Evolutionary conservation across 2,329 filamentous ascomycete species (phyloP), one percentile per base, ranked within the genome.

Genomic region (Aciculosporium take): DNA sequence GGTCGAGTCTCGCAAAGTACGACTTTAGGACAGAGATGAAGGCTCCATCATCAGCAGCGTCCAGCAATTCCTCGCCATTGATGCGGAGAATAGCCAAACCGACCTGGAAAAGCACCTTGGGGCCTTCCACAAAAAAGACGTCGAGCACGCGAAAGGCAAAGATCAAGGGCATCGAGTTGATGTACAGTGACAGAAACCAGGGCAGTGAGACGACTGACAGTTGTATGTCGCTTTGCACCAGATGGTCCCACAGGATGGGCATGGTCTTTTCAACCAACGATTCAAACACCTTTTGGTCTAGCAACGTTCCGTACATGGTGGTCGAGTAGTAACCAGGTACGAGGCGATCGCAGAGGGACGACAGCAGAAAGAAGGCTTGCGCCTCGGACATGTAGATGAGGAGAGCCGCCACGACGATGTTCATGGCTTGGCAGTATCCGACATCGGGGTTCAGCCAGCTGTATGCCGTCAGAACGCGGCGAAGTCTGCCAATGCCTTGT

Each of bases 371-470:
- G 64, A 96, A 98, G 1, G 91, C 91, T 63, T 98, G 91, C 0
- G 82, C 64, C 62, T 98, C 91, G 7, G 88, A 96, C 79, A 94
- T 94, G 67, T 96, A 96, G 69, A 98, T 98, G 52, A 98, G 72
- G 44, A 98, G 67, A n/a, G 91, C 91, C 15, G 91, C 91, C 41
- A 95, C 89, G 27, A 98, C 91, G 51, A 98, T 98, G 61, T 98
- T 98, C 91, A 98, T 98, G 47, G 91, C 91, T 63, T 98, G 91
- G 60, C 91, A 98, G 62, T 98, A 98, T 50, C 91, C 91, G 42
- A 98, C 88, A 49, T 95, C 87, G 40, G 84, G 75, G 54, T 98
- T 91, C 37, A 81, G 84, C 91, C 91, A 98, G 63, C 88, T 95
- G 66, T 98, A 98, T 4, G 91, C 91, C 2, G 89, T 96, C 42